Conservation (phyloP, 306 rosid genomes). For the Corylus heterophylla region DNA sequence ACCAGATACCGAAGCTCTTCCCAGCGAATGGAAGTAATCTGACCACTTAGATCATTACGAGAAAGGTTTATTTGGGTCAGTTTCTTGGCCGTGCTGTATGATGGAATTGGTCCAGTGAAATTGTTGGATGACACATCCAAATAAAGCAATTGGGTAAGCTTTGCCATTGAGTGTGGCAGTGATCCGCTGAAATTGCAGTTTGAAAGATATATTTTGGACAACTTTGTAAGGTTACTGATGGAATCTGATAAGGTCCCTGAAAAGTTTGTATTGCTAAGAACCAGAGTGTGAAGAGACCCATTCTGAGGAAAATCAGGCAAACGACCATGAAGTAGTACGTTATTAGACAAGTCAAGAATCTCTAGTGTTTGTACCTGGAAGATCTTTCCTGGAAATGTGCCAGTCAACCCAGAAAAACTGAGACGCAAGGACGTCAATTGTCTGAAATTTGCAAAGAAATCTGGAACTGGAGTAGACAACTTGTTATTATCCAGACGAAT, state of each 20-base stretch:
- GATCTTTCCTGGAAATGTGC: constrained; percentile 30
- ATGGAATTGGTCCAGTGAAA: constrained; percentile 42
- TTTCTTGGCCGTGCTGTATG: constrained; percentile 29
- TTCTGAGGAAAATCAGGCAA: constrained; percentile 35
- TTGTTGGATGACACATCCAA: constrained; percentile 36
- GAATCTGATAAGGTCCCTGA: constrained; percentile 29
- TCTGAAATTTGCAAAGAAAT: constrained; percentile 23
- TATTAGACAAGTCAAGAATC: constrained; percentile 30
- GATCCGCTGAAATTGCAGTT: constrained; percentile 30
- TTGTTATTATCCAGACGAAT: constrained; percentile 29
- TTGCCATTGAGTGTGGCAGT: constrained; percentile 31
- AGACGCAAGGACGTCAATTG: constrained; percentile 26
- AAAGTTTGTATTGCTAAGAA: constrained; percentile 23
- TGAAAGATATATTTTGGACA: constrained; percentile 32
- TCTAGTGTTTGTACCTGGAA: constrained; percentile 31
- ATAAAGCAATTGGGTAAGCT: constrained; percentile 30
- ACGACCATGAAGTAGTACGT: constrained; percentile 23
- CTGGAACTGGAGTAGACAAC: constrained; percentile 31
- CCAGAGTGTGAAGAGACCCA: constrained; percentile 8
- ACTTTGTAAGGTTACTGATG: constrained; percentile 21
- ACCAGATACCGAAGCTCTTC: constrained; percentile 21
- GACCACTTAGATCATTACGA: constrained; percentile 20
- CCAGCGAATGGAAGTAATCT: constrained; percentile 11
- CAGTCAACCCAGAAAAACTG: constrained; percentile 12
- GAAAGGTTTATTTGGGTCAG: constrained; percentile 30